Evolutionary conservation across 2,329 filamentous ascomycete species (phyloP).

Genomic region (Pseudogymnoascus sp.): DNA sequence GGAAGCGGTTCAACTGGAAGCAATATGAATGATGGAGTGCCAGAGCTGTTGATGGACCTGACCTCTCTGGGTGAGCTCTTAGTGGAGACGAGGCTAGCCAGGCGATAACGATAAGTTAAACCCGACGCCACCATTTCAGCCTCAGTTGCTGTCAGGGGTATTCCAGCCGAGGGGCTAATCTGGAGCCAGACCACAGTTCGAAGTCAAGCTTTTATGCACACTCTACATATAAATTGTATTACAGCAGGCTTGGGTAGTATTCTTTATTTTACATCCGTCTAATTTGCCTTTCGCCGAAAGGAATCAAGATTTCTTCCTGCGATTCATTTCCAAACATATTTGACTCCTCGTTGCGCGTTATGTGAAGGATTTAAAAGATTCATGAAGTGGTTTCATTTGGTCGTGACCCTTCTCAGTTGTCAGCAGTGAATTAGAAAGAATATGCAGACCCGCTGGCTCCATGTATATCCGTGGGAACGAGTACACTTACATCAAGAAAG

Average conservation of each 20-base stretch:
- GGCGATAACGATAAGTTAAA: conserved; percentile 6
- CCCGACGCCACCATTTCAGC: not conserved
- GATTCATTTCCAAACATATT: not conserved
- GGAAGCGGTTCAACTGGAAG: not conserved
- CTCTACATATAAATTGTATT: not conserved
- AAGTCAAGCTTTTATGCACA: not conserved
- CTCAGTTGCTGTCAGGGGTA: not conserved
- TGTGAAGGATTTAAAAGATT: conserved; percentile 6
- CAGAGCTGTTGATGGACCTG: not conserved
- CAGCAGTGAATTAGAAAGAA: not conserved
- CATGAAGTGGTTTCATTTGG: conserved; percentile 1
- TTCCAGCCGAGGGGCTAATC: not conserved
- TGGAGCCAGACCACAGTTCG: not conserved
- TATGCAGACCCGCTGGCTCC: not conserved
- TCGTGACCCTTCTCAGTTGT: not conserved
- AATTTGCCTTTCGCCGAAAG: not conserved
- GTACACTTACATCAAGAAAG: conserved; percentile 68
- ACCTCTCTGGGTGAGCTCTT: not conserved
- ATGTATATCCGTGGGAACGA: not conserved
- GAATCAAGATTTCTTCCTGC: not conserved
- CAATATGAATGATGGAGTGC: not conserved
- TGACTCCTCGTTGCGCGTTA: not conserved
- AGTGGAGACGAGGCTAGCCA: not conserved
- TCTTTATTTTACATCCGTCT: conserved; percentile 5
- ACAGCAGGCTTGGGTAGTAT: not conserved